Evolutionary conservation across 179 eudicot species (phyloP), one percentile per base, ranked within the genome.

Genomic region (Amaranthus tricolor): DNA sequence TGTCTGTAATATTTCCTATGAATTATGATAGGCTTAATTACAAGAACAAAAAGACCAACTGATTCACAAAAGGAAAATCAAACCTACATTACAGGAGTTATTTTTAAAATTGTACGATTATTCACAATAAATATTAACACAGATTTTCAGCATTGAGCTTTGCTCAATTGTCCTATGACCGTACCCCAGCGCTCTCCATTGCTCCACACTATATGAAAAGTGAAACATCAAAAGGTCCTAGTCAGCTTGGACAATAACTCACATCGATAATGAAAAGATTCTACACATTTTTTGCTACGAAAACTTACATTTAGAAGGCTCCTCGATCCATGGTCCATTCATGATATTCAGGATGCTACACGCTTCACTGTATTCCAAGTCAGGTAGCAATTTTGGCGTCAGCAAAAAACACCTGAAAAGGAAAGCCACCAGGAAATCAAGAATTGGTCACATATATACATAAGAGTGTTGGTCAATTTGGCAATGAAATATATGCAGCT

Each of bases 301-400:
- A 49, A 43, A 71, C 60, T 65, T 63, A 95, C 99, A 89, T 87
- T 89, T 84, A 11, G 99, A 82, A 11, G 98, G 87, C 78, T 91
- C 85, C 70, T 88, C 98, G 57, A 93, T 89, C 92, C 92, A 95
- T 7, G 99, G 97, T 6, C 99, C 99, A 61, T 89, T 95, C 95
- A 95, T 90, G 64, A 95, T 85, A 51, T 81, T 87, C 68, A 95
- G 85, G 62, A 93, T 80, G 85, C 91, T 90, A 69, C 98, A 93
- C 31, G 93, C 95, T 60, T 93, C 96, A 62, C 96, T 88, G 74
- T 95, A 95, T 49, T 89, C 89, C 66, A 95, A 86, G 75, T 88
- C 82, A 13, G 98, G 90, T 62, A 95, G 88, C 85, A 95, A 82
- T 87, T 95, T 95, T 55, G 99, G 99, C 21, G 99, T 95, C 54